Evolutionary conservation across 1,284 basidiomycete species (phyloP), one percentile per base, ranked within the genome.

Genomic region (Apiotrichum akiyoshidainum): DNA sequence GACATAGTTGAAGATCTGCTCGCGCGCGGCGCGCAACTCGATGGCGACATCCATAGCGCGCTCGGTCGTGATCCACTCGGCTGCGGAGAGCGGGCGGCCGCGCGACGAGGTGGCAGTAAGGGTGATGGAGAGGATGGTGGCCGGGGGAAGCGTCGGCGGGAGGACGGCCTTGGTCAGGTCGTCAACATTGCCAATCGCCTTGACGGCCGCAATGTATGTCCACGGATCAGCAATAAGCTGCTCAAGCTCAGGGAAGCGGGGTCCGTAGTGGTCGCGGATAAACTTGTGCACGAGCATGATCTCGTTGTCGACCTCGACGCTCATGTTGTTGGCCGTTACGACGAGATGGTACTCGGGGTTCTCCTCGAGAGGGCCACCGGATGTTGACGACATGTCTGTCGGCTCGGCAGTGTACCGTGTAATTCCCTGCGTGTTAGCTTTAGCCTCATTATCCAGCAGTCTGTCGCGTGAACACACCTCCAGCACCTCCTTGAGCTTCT

Each of bases 231-330:
- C 84, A 35, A 99, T 89, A 40, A 99, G 85, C 67, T 95, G 90
- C 75, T 98, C 96, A 21, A 99, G 85, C 70, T 99, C 95, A 12
- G 96, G 95, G 76, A 99, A 99, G 64, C 94, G 91, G 22, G 90
- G 85, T 1, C 89, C 86, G 76, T 99, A 99, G 79, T 98, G 95
- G 73, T 99, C 96, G 65, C 96, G 88, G 71, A 99, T 96, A 81
- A 97, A 99, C 88, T 99, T 99, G 82, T 99, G 92, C 1, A 98
- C 94, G 31, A 99, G 83, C 59, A 99, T 82, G 58, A 97, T 91
- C 77, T 99, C 96, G 70, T 99, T 99, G 78, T 99, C 96, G 1
- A 99, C 87, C 68, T 99, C 96, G 19, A 99, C 96, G 1, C 93
- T 93, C 60, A 98, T 81, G 79, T 99, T 99, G 81, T 99, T 99